A percentile compares a stretch with the other conserved stretches of the same genome.
Evolutionary conservation across 1,284 basidiomycete species (phyloP).

Genomic region (Wallemia ichthyophaga): DNA sequence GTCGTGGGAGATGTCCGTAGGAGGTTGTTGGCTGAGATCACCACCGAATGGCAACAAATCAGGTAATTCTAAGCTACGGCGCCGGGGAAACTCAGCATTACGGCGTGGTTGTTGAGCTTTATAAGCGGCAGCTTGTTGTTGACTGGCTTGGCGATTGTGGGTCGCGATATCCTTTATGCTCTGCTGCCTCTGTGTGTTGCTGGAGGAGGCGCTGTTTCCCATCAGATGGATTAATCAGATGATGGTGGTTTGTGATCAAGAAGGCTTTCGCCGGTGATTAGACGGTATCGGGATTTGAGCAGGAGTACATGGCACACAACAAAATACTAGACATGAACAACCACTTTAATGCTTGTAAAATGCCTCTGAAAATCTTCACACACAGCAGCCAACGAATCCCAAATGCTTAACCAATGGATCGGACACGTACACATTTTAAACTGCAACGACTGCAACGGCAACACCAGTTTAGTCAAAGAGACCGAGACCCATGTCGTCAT

Average conservation of each 20-base stretch:
- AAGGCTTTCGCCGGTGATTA: not conserved
- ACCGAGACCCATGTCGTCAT: conserved; percentile 79
- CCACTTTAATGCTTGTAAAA: too few species aligned
- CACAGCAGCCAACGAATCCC: too few species aligned
- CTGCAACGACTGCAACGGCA: too few species aligned
- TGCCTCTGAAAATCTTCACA: too few species aligned
- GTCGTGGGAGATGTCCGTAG: too few species aligned
- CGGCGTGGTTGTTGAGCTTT: conserved; percentile 2
- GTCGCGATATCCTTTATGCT: not conserved
- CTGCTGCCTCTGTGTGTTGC: not conserved
- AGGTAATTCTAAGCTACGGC: conserved; percentile 37
- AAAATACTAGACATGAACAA: too few species aligned
- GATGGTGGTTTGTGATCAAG: not conserved
- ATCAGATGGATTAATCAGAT: not conserved
- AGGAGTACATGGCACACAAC: too few species aligned
- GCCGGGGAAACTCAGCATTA: conserved; percentile 25
- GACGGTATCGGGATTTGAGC: not conserved
- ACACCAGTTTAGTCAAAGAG: conserved; percentile 34
- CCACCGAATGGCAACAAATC: conserved; percentile 31
- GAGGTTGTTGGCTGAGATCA: too few species aligned
- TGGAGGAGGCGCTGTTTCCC: not conserved
- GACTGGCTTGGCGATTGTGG: not conserved
- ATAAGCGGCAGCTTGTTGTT: not conserved
- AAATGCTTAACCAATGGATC: not conserved
- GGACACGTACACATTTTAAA: not conserved